Conservation (phyloP, 2,329 filamentous ascomycete species). For the Hypoxylon sp. region DNA sequence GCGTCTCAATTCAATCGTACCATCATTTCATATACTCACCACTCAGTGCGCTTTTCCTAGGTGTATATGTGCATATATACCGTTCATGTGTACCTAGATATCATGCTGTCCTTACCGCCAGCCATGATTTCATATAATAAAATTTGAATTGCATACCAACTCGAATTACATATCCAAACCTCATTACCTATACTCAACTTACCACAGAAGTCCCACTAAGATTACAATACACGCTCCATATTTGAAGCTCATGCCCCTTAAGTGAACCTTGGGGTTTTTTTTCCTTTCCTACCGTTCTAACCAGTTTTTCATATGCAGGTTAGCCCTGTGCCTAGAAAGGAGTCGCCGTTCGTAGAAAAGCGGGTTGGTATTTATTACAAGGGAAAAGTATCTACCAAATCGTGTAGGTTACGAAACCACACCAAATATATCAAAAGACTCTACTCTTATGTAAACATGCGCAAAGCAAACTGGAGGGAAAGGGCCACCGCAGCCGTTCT, state of each 20-base stretch:
- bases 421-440: too few species aligned
- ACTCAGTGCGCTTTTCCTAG: background rate
- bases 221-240: background rate
- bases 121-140: background rate
- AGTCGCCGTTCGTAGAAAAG: background rate
- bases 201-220: background rate
- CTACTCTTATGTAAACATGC: too few species aligned
- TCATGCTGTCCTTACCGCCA: background rate
- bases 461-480: background rate
- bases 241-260: background rate
- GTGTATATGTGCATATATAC: background rate
- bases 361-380: background rate
- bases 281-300: background rate
- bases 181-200: background rate
- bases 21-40: background rate
- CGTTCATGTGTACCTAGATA: background rate
- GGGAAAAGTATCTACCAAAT: background rate
- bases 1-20: background rate
- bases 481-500: background rate
- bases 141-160: background rate
- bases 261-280: background rate
- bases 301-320: background rate
- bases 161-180: background rate
- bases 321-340: background rate
- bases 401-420: background rate